A percentile compares a stretch with the other conserved stretches of the same genome.
These are phyloP conservation scores for Rhytidhysteron rufulum DNA, from an alignment of 2,329 filamentous ascomycete species.

Conservation along the genomic window DNA sequence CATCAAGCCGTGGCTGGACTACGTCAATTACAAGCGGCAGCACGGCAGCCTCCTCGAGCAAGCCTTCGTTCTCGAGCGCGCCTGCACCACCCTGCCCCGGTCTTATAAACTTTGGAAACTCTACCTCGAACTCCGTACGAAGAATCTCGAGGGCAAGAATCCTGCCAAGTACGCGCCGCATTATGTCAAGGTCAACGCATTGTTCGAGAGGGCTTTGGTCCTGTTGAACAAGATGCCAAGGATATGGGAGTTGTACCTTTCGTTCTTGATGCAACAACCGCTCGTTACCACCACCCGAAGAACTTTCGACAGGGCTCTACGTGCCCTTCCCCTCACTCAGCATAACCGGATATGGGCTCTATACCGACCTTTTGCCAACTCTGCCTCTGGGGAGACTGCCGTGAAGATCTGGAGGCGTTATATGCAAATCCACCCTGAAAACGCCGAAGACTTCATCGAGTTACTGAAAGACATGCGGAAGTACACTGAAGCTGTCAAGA, in stretches of 20 bases:
- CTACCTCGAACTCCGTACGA: constrained; percentile 82
- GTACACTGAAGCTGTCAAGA: constrained; percentile 86
- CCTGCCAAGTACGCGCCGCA: constrained; percentile 74
- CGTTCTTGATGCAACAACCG: constrained; percentile 87
- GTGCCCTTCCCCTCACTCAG: constrained; percentile 88
- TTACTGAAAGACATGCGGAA: constrained; percentile 74
- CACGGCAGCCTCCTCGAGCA: constrained; percentile 84
- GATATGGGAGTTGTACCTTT: constrained; percentile 97
- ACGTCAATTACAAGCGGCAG: constrained; percentile 84
- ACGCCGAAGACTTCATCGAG: constrained; percentile 92
- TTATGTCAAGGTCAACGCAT: constrained; percentile 87
- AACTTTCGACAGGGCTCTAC: constrained; percentile 87
- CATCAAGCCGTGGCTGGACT: constrained; percentile 91
- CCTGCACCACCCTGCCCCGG: constrained; percentile 81
- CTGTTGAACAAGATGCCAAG: constrained; percentile 97
- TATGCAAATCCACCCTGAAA: constrained; percentile 94
- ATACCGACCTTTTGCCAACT: constrained; percentile 87
- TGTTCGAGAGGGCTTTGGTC: constrained; percentile 89
- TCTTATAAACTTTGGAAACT: constrained; percentile 99
- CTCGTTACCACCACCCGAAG: constrained; percentile 79
- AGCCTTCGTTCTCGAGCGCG: constrained; percentile 82
- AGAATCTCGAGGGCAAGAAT: constrained; percentile 78
- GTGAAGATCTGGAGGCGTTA: constrained; percentile 93
- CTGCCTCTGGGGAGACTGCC: constrained; percentile 83
- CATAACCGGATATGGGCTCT: constrained; percentile 94